A percentile compares a stretch with the other conserved stretches of the same genome.
Conservation (phyloP, 1,139 yeast genomes). For the Taphrina deformans region DNA sequence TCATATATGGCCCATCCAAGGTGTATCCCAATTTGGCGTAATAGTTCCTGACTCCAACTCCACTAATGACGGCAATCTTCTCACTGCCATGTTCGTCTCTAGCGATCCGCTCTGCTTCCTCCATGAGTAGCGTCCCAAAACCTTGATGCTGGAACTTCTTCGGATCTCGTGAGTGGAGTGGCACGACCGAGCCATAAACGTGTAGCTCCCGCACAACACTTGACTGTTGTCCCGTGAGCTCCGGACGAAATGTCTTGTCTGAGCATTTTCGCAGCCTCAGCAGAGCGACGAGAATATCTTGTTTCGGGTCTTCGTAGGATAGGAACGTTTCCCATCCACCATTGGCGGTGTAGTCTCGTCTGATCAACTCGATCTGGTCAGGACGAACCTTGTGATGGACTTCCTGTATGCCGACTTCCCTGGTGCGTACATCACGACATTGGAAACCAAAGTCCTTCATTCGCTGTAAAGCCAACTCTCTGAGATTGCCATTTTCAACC, state of each 20-base stretch:
- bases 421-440: conserved; percentile 95
- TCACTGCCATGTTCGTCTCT: conserved; percentile 90
- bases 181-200: conserved; percentile 96
- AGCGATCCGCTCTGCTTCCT: conserved; percentile 95
- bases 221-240: conserved; percentile 77
- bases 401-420: conserved; percentile 98
- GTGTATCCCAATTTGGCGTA: conserved; percentile 88
- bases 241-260: conserved; percentile 84
- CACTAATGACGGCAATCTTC: conserved; percentile 90
- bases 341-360: conserved; percentile 95
- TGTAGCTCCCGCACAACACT: conserved; percentile 94
- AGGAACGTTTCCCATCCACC: conserved; percentile 99
- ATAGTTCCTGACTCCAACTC: conserved; percentile 96
- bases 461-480: conserved; percentile 93
- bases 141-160: conserved; percentile 99
- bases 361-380: conserved; percentile 90
- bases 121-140: conserved; percentile 95
- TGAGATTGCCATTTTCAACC: conserved; percentile 93
- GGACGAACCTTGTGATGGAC: conserved; percentile 97
- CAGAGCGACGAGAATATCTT: conserved; percentile 90
- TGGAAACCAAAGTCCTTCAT: conserved; percentile 97
- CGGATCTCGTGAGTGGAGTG: conserved; percentile 95
- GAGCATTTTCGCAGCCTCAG: conserved; percentile 85
- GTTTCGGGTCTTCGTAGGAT: conserved; percentile 95
- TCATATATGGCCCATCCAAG: conserved; percentile 63